Conservation (phyloP, 306 rosid species). For the Purshia tridentata region DNA sequence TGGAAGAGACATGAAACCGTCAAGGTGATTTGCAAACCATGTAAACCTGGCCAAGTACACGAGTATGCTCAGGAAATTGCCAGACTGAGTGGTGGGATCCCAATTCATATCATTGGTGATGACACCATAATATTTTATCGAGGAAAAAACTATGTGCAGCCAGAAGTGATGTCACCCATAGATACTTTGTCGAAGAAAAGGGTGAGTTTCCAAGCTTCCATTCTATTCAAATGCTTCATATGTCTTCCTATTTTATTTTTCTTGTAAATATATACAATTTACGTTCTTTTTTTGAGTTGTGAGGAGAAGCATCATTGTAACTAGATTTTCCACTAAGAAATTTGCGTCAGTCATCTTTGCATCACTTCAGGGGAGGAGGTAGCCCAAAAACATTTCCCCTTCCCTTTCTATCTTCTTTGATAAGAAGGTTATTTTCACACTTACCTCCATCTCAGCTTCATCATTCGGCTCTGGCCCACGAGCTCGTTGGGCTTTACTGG, state of each 20-base stretch:
- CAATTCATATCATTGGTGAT: constrained; percentile 76
- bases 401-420: too few species aligned
- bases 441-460: too few species aligned
- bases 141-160: constrained; percentile 78
- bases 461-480: too few species aligned
- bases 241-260: constrained; percentile 2
- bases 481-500: too few species aligned
- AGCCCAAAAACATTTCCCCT: too few species aligned
- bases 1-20: constrained; percentile 98
- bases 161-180: constrained; percentile 80
- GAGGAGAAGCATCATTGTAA: neutral
- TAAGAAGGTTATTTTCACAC: too few species aligned
- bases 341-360: too few species aligned
- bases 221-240: constrained; percentile 15
- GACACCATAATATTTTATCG: constrained; percentile 83
- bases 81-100: constrained; percentile 85
- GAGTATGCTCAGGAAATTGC: constrained; percentile 87
- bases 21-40: constrained; percentile 76
- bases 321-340: neutral
- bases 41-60: constrained; percentile 82
- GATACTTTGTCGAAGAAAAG: constrained; percentile 88
- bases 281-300: constrained; percentile 9
- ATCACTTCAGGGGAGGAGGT: too few species aligned
- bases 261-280: neutral
- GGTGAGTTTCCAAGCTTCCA: constrained; percentile 43